Evolutionary conservation across 345 rosid species (phyloP).

Genomic region (Trapa bicornis): DNA sequence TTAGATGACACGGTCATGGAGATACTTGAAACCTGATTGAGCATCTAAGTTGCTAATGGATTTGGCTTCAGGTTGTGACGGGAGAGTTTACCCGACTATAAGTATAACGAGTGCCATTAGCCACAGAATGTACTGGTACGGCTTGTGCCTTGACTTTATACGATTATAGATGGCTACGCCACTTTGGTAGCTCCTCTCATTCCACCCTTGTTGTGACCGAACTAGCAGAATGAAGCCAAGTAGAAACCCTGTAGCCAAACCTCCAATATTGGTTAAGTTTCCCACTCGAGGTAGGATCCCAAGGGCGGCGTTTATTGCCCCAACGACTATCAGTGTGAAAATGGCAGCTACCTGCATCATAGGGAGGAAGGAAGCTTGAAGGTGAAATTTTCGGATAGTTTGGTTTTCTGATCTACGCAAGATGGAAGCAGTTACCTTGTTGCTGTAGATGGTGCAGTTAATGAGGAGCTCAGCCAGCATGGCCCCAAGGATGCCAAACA

Average conservation of each 20-base stretch:
- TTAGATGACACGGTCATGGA: not conserved
- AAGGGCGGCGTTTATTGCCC: constrained; percentile 48
- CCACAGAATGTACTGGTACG: constrained; percentile 52
- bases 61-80: not conserved
- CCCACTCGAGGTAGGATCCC: constrained; percentile 86
- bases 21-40: not conserved
- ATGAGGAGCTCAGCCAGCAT: constrained; percentile 84
- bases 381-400: not conserved
- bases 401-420: not conserved
- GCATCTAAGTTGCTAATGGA: too few species aligned
- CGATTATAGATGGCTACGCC: constrained; percentile 26
- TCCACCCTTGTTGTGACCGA: constrained; percentile 73
- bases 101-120: constrained; percentile 38
- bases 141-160: constrained; percentile 46
- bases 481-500: constrained; percentile 89
- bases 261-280: constrained; percentile 83
- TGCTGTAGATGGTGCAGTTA: constrained; percentile 71
- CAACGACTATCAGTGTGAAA: constrained; percentile 50
- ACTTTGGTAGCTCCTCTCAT: constrained; percentile 27
- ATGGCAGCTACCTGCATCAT: constrained; percentile 55
- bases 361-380: not conserved
- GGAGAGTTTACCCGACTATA: constrained; percentile 39
- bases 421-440: constrained; percentile 32
- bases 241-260: constrained; percentile 65
- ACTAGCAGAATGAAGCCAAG: constrained; percentile 67